A percentile compares a stretch with the other conserved stretches of the same genome.
phyloP scores from a whole-genome alignment of 352 stramenopile genomes.

The Phytophthora nicotianae region DNA sequence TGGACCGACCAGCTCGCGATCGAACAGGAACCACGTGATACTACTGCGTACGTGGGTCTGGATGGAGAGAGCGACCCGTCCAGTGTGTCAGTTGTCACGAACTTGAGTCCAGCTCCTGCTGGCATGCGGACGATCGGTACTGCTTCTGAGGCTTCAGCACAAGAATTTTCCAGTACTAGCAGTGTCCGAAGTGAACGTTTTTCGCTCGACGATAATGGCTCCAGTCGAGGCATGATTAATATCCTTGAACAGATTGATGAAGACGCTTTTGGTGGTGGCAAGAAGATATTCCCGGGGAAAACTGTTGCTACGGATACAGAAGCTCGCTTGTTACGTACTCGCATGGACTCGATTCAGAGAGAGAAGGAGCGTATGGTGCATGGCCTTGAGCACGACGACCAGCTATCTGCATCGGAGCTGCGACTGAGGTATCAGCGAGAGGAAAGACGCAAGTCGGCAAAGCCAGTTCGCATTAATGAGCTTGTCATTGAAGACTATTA shows the following conservation, averaged over 20 bases:
- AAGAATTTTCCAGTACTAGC: conserved; percentile 30
- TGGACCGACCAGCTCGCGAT: conserved; percentile 77
- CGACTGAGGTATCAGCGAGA: conserved; percentile 54
- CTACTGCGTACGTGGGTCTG: conserved; percentile 79
- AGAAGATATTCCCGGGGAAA: conserved; percentile 66
- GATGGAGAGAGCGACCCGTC: conserved; percentile 61
- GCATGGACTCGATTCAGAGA: conserved; percentile 76
- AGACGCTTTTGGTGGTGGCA: conserved; percentile 73
- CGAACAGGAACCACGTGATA: conserved; percentile 68
- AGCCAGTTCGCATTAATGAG: conserved; percentile 74
- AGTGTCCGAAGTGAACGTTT: conserved; percentile 36
- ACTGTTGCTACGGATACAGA: conserved; percentile 81
- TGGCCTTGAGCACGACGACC: conserved; percentile 46
- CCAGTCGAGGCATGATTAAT: conserved; percentile 37
- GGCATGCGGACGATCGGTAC: conserved; percentile 31
- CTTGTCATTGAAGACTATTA: conserved; percentile 90
- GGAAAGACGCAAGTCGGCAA: conserved; percentile 43
- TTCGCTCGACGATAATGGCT: conserved; percentile 22
- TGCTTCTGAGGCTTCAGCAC: conserved; percentile 15
- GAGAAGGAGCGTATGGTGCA: conserved; percentile 72
- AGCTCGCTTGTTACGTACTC: conserved; percentile 75
- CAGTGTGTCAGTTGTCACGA: conserved; percentile 79
- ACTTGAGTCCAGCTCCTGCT: conserved; percentile 47
- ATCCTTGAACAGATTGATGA: conserved; percentile 82
- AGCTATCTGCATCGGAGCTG: conserved; percentile 63